Evolutionary conservation across 768 basidiomycete species (phyloP), one percentile per base, ranked within the genome.

Genomic region (Mycena alexandri): DNA sequence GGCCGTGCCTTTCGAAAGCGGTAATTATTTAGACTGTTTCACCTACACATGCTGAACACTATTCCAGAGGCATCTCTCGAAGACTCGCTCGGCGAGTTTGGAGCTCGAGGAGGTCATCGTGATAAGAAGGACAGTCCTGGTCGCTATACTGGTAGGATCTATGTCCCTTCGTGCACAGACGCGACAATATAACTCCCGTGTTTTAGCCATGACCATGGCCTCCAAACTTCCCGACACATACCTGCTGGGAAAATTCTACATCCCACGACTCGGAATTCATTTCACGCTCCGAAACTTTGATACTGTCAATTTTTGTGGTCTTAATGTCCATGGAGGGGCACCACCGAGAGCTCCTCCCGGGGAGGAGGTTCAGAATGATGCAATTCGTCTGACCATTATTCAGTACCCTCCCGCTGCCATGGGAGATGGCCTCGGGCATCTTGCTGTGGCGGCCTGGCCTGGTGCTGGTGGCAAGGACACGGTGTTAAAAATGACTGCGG

Each of bases 201-300:
- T 29, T 29, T 29, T 29, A 29, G 29, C 29, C 6, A 65, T 65
- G 63, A 59, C 56, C 0, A 65, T 52, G 47, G 17, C 11, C 3
- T 43, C 56, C 2, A 24, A n/a, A 0, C 42, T 65, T 12, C 63
- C 63, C 1, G 21, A 46, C 13, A 34, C 14, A 2, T 65, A 65
- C 21, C 33, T 34, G 11, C 34, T 52, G 16, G 33, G 63, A 0
- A 43, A 53, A 44, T 65, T 65, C 48, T 44, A 51, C n/a, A 51
- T 65, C 14, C 42, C 44, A 0, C 36, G 55, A 0, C n/a, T 58
- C 12, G 63, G 63, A 0, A 58, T 65, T 16, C n/a, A 57, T 11
- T 57, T 65, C n/a, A 42, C 63, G 0, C 38, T 65, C 1, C 36
- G 24, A 12, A 51, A 65, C 38, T 65, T 54, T 41, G 63, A 65